Conservation (phyloP, 2,329 filamentous ascomycete genomes). For the Beauveria medogensis region DNA sequence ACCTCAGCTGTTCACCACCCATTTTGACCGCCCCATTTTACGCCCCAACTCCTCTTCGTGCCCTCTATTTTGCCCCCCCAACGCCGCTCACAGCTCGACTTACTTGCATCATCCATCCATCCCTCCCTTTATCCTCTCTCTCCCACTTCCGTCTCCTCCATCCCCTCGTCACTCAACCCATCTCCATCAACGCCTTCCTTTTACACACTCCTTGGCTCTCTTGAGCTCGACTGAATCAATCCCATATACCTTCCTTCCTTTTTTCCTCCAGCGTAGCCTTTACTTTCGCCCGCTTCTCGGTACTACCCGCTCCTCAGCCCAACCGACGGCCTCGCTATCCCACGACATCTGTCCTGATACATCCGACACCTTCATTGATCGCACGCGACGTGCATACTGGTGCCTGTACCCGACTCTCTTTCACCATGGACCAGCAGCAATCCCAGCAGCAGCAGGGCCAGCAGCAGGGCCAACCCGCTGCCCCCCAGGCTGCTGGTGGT, state of each 20-base stretch:
- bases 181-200: slow-evolving; percentile 24
- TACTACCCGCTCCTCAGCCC: background rate
- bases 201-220: slow-evolving; percentile 31
- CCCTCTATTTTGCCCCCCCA: background rate
- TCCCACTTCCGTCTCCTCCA: background rate
- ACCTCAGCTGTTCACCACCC: background rate
- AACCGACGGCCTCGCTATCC: slow-evolving; percentile 3
- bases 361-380: slow-evolving; percentile 17
- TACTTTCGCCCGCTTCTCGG: background rate
- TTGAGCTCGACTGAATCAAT: slow-evolving; percentile 20
- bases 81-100: background rate
- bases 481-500: slow-evolving; percentile 44
- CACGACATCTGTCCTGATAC: slow-evolving; percentile 11
- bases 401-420: slow-evolving; percentile 32
- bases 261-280: slow-evolving; percentile 3
- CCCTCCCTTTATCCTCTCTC: slow-evolving; percentile 4
- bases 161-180: background rate
- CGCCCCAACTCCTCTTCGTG: background rate
- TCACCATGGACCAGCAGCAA: slow-evolving; percentile 49
- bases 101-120: slow-evolving; percentile 10
- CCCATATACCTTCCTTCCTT: slow-evolving; percentile 30
- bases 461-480: slow-evolving; percentile 26
- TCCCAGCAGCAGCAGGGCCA: slow-evolving; percentile 47
- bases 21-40: background rate
- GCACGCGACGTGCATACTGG: slow-evolving; percentile 39